These are phyloP conservation scores for Boletus tomentosulus DNA, from an alignment of 768 basidiomycete genomes.

Conservation along the genomic window DNA sequence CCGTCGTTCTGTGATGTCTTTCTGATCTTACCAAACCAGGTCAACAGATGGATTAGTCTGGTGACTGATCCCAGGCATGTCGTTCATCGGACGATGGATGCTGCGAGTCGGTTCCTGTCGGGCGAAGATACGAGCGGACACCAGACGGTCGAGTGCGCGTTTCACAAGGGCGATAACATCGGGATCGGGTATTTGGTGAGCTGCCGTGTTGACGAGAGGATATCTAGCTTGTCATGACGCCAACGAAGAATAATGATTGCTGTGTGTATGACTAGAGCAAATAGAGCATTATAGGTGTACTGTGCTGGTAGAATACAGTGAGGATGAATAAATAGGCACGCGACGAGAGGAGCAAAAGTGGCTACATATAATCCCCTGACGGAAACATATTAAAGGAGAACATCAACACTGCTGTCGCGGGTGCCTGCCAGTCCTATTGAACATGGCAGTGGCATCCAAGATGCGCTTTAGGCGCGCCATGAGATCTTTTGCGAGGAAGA, in stretches of 20 bases:
- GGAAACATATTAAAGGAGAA: background rate
- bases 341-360: background rate
- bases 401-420: slow-evolving; percentile 9
- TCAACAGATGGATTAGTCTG: slow-evolving; percentile 27
- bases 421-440: slow-evolving; percentile 9
- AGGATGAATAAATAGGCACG: slow-evolving; percentile 8
- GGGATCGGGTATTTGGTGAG: slow-evolving; percentile 5
- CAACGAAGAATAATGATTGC: background rate
- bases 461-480: slow-evolving; percentile 27
- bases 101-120: slow-evolving; percentile 18
- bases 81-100: slow-evolving; percentile 18
- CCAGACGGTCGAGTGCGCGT: slow-evolving; percentile 3
- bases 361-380: background rate
- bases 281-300: background rate
- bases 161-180: slow-evolving; percentile 5
- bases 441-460: slow-evolving; percentile 22
- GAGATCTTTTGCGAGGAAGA: slow-evolving; percentile 51
- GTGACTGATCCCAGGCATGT: slow-evolving; percentile 14
- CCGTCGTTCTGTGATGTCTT: slow-evolving; percentile 35
- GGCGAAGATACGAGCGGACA: background rate
- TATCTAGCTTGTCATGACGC: background rate
- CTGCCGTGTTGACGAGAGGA: background rate
- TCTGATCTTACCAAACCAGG: slow-evolving; percentile 29
- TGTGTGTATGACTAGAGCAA: background rate
- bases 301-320: slow-evolving; percentile 17